Percentiles rank a stretch among this genome's conserved stretches.
phyloP scores from a whole-genome alignment of 257 asterid species.

The Petrea volubilis region DNA sequence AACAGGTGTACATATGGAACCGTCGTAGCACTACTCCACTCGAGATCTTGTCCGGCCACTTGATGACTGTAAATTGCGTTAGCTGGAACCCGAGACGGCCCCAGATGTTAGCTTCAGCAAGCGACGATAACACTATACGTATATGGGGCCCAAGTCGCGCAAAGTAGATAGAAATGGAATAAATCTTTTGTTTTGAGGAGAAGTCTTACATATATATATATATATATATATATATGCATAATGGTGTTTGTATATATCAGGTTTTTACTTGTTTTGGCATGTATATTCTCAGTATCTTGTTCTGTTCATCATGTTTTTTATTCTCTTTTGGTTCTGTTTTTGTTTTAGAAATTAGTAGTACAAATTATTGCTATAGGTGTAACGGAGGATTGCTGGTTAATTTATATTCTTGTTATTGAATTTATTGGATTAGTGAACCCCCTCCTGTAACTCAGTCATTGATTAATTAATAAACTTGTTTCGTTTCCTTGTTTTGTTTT shows the following conservation, averaged over 20 bases:
- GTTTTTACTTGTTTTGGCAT: slow-evolving; percentile 8
- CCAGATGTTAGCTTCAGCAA: slow-evolving; percentile 86
- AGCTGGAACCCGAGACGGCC: slow-evolving; percentile 83
- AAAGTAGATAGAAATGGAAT: slow-evolving; percentile 24
- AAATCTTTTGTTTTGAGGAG: slow-evolving; percentile 15
- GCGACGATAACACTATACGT: slow-evolving; percentile 87
- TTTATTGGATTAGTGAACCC: neutral
- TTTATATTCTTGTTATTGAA: neutral
- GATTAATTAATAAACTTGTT: no score
- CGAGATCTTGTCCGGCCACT: slow-evolving; percentile 76
- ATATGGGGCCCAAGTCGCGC: slow-evolving; percentile 78
- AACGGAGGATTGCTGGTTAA: neutral
- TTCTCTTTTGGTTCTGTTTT: neutral
- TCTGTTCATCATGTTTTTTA: neutral
- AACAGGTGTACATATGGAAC: slow-evolving; percentile 90
- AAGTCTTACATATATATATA: slow-evolving; percentile 12
- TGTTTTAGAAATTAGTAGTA: neutral
- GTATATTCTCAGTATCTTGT: slow-evolving; percentile 24
- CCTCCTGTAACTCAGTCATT: no score
- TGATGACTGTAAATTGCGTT: slow-evolving; percentile 80
- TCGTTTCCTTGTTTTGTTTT: no score
- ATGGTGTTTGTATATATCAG: slow-evolving; percentile 31
- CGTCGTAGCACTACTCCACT: slow-evolving; percentile 56
- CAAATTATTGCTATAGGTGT: neutral
- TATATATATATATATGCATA: slow-evolving; percentile 25